Evolutionary conservation across 108 stramenopile genomes (phyloP), one percentile per base, ranked within the genome.

Genomic region (Aureococcus anophagefferens): DNA sequence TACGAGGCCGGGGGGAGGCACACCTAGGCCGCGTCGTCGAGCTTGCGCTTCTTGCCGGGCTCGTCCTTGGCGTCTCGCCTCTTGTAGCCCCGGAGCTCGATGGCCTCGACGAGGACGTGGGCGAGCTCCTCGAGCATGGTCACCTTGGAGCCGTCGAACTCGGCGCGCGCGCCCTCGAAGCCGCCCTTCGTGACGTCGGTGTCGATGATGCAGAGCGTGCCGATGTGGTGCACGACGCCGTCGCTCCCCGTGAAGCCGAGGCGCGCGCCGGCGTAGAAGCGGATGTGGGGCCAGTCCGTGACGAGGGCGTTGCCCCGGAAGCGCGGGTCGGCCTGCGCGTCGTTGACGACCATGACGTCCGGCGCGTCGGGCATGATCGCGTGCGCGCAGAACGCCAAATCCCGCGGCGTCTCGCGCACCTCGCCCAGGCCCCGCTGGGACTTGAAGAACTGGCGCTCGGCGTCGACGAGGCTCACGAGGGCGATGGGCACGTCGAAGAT

Each of bases 201-300:
- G 71, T 90, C 90, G 62, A 93, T 81, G 30, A 90, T 74, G 69
- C 92, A 93, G 15, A 93, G 77, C 28, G 92, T 88, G 0, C 92
- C 92, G 0, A 91, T 36, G 5, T 63, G 33, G 14, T 29, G 25
- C 34, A 83, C 86, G 64, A 83, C 80, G 18, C 88, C 89, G 71
- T 90, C 89, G 7, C 13, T 11, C 7, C 25, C 51, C 0, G 89
- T 87, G 34, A 87, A 74, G 59, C 76, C 70, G 46, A 93, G 83
- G 18, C 89, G 88, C 15, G 84, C 88, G 44, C 92, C 92, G 0
- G 90, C 92, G 62, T 93, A 90, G 73, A 90, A 90, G 21, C 92
- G 88, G 62, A 92, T 86, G 75, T 83, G 70, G 64, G 90, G 90
- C 21, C 75, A 74, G 4, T 85, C 89, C 0, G 82, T 84, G 7